These are phyloP conservation scores for Colletotrichum trifolii DNA, from an alignment of 2,329 filamentous ascomycete species.

Conservation along the genomic window DNA sequence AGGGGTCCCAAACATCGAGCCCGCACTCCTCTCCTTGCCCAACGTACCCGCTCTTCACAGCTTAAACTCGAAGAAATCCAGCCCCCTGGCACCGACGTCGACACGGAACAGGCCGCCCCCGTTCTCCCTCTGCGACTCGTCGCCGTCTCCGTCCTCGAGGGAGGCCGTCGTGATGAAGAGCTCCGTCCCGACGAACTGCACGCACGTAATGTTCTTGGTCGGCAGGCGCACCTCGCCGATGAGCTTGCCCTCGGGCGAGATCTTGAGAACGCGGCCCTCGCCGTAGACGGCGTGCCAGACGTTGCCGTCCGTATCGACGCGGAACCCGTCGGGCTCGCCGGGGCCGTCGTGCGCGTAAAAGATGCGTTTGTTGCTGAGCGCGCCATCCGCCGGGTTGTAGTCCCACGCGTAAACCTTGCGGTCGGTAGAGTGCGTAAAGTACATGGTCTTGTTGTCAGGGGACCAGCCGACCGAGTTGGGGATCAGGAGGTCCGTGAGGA, in stretches of 20 bases:
- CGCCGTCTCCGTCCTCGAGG: slow-evolving; percentile 72
- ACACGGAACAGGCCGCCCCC: slow-evolving; percentile 81
- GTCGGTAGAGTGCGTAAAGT: slow-evolving; percentile 83
- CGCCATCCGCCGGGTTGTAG: slow-evolving; percentile 73
- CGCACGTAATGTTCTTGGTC: slow-evolving; percentile 83
- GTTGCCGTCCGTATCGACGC: slow-evolving; percentile 84
- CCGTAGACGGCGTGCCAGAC: slow-evolving; percentile 92
- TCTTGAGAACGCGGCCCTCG: slow-evolving; percentile 78
- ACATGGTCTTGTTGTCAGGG: slow-evolving; percentile 76
- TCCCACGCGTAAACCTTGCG: slow-evolving; percentile 79
- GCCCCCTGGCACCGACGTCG: slow-evolving; percentile 78
- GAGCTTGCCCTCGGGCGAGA: slow-evolving; percentile 75
- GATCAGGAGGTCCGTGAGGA: slow-evolving; percentile 76
- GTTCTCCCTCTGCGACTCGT: slow-evolving; percentile 66
- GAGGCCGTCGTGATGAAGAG: slow-evolving; percentile 83
- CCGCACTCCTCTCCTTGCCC: too few species aligned
- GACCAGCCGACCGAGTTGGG: slow-evolving; percentile 91
- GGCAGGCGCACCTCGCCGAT: slow-evolving; percentile 81
- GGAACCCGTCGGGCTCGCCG: slow-evolving; percentile 85
- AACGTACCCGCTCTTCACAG: slow-evolving; percentile 42
- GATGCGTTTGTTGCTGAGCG: slow-evolving; percentile 74
- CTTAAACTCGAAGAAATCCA: slow-evolving; percentile 73
- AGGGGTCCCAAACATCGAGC: too few species aligned
- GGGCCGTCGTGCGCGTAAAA: slow-evolving; percentile 77
- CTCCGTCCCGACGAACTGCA: slow-evolving; percentile 79